phyloP scores from a whole-genome alignment of 192 early-diverging fungal genomes.

The Chytriomyces hyalinus region DNA sequence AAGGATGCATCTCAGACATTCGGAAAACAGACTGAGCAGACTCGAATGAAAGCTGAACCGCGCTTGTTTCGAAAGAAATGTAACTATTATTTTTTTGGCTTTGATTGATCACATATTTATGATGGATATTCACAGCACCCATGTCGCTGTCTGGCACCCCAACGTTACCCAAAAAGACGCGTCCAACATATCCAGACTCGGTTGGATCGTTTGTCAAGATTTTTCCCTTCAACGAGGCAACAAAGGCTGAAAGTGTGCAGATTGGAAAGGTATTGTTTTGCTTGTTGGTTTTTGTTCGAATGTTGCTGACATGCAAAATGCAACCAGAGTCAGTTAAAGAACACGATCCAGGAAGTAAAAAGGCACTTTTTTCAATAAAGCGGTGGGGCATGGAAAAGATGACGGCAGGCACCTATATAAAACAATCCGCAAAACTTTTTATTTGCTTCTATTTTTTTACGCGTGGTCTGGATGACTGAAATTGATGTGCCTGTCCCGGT shows the following conservation, averaged over 20 bases:
- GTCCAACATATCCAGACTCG: neutral
- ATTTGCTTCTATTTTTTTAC: neutral
- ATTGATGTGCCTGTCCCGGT: neutral
- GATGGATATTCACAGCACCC: neutral
- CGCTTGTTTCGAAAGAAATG: conserved; percentile 1
- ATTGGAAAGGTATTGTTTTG: conserved; percentile 11
- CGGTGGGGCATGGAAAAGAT: too few relatives aligned
- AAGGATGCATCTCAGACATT: conserved; percentile 1
- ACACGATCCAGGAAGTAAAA: conserved; percentile 43
- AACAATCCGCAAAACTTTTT: too few relatives aligned
- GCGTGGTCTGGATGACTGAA: neutral
- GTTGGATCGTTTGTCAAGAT: conserved; percentile 37
- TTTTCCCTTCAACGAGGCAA: conserved; percentile 37
- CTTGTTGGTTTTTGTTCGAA: too few relatives aligned
- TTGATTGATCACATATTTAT: neutral
- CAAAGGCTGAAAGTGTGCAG: neutral
- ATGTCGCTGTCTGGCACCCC: conserved; percentile 2
- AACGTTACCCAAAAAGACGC: neutral
- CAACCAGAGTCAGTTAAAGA: conserved; percentile 34
- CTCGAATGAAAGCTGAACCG: conserved; percentile 8
- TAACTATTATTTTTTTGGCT: conserved; percentile 11
- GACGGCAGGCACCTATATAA: too few relatives aligned
- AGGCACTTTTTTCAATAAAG: conserved; percentile 28
- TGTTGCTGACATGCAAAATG: neutral
- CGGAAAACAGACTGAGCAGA: neutral